These are phyloP conservation scores for Fusarium udum DNA, from an alignment of 2,329 filamentous ascomycete genomes.

Conservation along the genomic window DNA sequence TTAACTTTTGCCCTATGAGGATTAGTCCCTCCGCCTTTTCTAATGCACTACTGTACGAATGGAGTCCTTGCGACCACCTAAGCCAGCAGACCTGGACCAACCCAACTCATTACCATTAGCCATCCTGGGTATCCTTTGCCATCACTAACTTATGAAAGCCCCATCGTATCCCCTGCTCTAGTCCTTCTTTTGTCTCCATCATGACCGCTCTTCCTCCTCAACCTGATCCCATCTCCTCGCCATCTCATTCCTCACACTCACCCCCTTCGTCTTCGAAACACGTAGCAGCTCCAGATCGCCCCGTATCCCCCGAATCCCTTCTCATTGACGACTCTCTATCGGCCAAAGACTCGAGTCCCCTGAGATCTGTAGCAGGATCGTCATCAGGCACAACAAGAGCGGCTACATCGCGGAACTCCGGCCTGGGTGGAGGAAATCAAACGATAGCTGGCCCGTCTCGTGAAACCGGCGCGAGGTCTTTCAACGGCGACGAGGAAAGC, in stretches of 20 bases:
- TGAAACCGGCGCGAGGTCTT: conserved; percentile 15
- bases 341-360: conserved; percentile 4
- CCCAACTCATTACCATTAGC: conserved; percentile 21
- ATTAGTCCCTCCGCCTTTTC: conserved; percentile 33
- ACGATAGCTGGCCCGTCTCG: conserved; percentile 33
- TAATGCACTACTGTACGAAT: conserved; percentile 33
- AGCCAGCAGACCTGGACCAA: conserved; percentile 17
- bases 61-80: conserved; percentile 33
- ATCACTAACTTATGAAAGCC: conserved; percentile 41
- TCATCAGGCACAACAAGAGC: conserved; percentile 12
- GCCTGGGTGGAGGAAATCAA: conserved; percentile 22
- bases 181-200: conserved; percentile 34
- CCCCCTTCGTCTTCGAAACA: conserved; percentile 17
- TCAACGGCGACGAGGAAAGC: conserved; percentile 49
- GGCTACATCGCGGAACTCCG: conserved; percentile 6
- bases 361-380: conserved; percentile 11
- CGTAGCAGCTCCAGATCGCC: conserved; percentile 10
- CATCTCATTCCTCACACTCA: conserved; percentile 18
- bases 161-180: conserved; percentile 35
- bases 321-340: conserved; percentile 19
- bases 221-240: conserved; percentile 24
- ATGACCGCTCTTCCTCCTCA: conserved; percentile 38
- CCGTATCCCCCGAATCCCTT: conserved; percentile 15
- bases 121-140: conserved; percentile 3
- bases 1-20: conserved; percentile 23